phyloP scores from a whole-genome alignment of 192 early-diverging fungal genomes.

The Coemansia sp. region DNA sequence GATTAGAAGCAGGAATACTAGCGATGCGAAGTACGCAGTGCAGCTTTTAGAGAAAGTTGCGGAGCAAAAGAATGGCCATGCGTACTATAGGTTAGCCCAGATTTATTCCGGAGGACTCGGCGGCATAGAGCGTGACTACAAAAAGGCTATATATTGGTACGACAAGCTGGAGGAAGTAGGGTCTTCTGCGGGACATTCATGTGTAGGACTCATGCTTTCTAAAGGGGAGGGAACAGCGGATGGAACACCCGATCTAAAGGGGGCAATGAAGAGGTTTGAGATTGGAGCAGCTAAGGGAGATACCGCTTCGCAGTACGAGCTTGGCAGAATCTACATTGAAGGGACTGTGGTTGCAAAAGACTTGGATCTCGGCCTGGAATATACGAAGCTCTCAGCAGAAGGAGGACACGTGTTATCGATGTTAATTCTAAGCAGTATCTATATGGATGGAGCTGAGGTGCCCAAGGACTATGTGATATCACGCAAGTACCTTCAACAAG shows the following conservation, averaged over 20 bases:
- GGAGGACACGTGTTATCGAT: slow-evolving; percentile 28
- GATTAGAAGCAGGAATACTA: slow-evolving; percentile 7
- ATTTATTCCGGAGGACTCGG: slow-evolving; percentile 16
- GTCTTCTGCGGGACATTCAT: slow-evolving; percentile 21
- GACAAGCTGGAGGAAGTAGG: slow-evolving; percentile 14
- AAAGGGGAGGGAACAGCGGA: slow-evolving; percentile 13
- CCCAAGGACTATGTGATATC: slow-evolving; percentile 10
- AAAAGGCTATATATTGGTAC: slow-evolving; percentile 26
- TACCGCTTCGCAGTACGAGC: slow-evolving; percentile 41
- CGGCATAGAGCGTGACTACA: slow-evolving; percentile 3
- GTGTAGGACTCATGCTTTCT: slow-evolving; percentile 31
- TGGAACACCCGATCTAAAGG: slow-evolving; percentile 18
- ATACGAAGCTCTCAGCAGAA: slow-evolving; percentile 32
- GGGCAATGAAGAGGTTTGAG: slow-evolving; percentile 33
- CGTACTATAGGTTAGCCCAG: slow-evolving; percentile 28
- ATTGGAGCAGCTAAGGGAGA: slow-evolving; percentile 23
- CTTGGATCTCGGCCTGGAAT: slow-evolving; percentile 29
- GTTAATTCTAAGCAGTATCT: slow-evolving; percentile 35
- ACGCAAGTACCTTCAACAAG: slow-evolving; percentile 13
- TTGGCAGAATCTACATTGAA: slow-evolving; percentile 30
- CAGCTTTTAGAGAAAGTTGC: slow-evolving; percentile 27
- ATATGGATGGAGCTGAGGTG: slow-evolving; percentile 20
- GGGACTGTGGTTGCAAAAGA: slow-evolving; percentile 28
- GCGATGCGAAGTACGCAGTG: slow-evolving; percentile 6
- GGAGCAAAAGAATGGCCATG: slow-evolving; percentile 1